Conservation (phyloP, 345 rosid genomes). For the rapeseed (Brassica napus) region Da-Ae NC_063446.1:5243001-5243500, state of each 20-base stretch:
- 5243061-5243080: constrained; percentile 40
- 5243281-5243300: constrained; percentile 5
- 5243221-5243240: neutral
- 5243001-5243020: constrained; percentile 28
- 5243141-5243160: neutral
- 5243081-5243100: constrained; percentile 10
- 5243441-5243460: neutral
- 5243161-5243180: neutral
- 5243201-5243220: constrained; percentile 29
- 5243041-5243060: constrained; percentile 32
- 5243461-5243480: neutral
- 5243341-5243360: constrained; percentile 14
- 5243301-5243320: constrained; percentile 27
- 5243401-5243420: neutral
- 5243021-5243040: constrained; percentile 22
- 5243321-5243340: constrained; percentile 9
- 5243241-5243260: constrained; percentile 13
- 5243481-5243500: neutral
- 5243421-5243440: neutral
- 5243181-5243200: constrained; percentile 25
- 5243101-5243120: neutral
- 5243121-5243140: constrained; percentile 1
- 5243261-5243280: constrained; percentile 32
- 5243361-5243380: neutral
- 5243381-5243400: neutral